Conservation (phyloP, 139 green algal species). For the Diplosphaera chodatii region DNA sequence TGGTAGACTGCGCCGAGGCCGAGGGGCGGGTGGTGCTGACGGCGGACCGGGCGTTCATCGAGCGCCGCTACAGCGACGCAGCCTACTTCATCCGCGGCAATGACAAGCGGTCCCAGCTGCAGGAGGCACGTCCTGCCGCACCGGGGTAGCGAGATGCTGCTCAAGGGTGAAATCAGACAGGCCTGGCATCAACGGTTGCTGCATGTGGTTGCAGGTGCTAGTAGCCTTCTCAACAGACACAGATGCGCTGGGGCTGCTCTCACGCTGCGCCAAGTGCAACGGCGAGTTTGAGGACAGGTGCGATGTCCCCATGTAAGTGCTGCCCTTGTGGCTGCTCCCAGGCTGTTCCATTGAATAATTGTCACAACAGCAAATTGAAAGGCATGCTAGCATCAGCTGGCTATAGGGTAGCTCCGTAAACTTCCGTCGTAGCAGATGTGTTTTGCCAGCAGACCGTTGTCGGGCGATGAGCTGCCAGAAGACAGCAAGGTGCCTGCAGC, state of each 20-base stretch:
- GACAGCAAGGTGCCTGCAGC: constrained; percentile 16
- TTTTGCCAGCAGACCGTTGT: constrained; percentile 32
- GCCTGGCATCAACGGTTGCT: no score
- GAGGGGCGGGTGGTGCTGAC: constrained; percentile 45
- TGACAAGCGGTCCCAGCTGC: constrained; percentile 39
- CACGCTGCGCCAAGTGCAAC: constrained; percentile 43
- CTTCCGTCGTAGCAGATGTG: no score
- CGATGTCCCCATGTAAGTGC: no score
- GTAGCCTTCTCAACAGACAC: constrained; percentile 18
- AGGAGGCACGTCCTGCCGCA: no score
- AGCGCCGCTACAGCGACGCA: constrained; percentile 10
- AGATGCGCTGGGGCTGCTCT: constrained; percentile 21
- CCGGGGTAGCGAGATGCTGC: no score
- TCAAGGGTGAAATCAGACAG: no score
- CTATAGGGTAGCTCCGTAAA: no score
- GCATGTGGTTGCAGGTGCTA: constrained; percentile 35
- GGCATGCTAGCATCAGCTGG: constrained; percentile 20
- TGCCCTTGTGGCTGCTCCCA: no score
- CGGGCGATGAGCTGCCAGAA: constrained; percentile 9
- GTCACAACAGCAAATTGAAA: no score
- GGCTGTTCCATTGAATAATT: no score
- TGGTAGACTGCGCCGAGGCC: constrained; percentile 29
- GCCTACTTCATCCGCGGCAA: constrained; percentile 30
- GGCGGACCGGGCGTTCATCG: constrained; percentile 29
- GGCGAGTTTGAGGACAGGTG: constrained; percentile 30